These are phyloP conservation scores for Plenodomus biglobosus DNA, from an alignment of 2,329 filamentous ascomycete species.

Conservation along the genomic window DNA sequence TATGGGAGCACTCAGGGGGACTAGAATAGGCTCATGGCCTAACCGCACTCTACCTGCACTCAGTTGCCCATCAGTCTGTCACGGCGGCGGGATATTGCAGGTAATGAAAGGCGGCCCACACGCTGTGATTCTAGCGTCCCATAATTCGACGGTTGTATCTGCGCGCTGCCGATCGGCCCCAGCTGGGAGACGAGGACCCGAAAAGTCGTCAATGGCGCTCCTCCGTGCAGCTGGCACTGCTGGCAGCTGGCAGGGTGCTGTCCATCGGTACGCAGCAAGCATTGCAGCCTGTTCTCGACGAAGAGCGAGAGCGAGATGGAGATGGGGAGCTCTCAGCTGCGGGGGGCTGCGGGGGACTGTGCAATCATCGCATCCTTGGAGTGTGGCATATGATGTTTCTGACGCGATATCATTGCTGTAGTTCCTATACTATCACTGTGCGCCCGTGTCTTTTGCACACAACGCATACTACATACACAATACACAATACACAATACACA, in stretches of 20 bases:
- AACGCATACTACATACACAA: no score
- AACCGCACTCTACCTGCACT: not conserved
- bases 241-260: not conserved
- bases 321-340: no score
- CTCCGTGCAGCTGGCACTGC: not conserved
- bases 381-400: no score
- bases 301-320: no score
- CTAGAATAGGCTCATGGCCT: not conserved
- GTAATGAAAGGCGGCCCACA: not conserved
- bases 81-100: constrained; percentile 3
- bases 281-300: no score
- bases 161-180: constrained; percentile 12
- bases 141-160: constrained; percentile 2
- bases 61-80: not conserved
- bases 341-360: no score
- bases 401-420: no score
- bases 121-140: constrained; percentile 2
- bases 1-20: not conserved
- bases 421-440: no score
- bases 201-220: constrained; percentile 12
- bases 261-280: no score
- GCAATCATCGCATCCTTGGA: no score
- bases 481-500: no score
- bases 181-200: constrained; percentile 2
- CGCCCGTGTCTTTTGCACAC: no score